A percentile compares a stretch with the other conserved stretches of the same genome.
phyloP scores from a whole-genome alignment of 768 basidiomycete genomes.

The Dentipellis sp. region DNA sequence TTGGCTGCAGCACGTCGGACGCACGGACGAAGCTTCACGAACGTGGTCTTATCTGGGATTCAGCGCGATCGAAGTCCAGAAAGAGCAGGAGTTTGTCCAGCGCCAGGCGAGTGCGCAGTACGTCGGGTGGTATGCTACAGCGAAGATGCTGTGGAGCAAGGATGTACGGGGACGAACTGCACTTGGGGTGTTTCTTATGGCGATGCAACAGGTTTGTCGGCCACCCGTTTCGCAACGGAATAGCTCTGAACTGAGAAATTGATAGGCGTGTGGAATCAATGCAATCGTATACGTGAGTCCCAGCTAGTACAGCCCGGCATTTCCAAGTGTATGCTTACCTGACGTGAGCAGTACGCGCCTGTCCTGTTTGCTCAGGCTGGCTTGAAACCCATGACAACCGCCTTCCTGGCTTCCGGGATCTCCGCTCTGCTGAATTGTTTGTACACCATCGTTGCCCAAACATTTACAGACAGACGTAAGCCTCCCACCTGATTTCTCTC shows the following conservation, averaged over 20 bases:
- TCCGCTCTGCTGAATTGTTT: constrained; percentile 37
- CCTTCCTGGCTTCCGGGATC: constrained; percentile 42
- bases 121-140: constrained; percentile 7
- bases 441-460: constrained; percentile 28
- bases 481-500: neutral
- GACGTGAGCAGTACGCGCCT: constrained; percentile 30
- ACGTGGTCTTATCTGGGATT: constrained; percentile 18
- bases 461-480: constrained; percentile 31
- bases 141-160: constrained; percentile 18
- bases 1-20: constrained; percentile 29
- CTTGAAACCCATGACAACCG: constrained; percentile 31
- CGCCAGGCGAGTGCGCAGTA: constrained; percentile 6
- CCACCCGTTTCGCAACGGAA: neutral
- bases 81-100: constrained; percentile 18
- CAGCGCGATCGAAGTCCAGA: constrained; percentile 18
- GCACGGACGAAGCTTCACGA: constrained; percentile 24
- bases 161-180: constrained; percentile 26
- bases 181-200: constrained; percentile 34
- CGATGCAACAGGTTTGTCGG: constrained; percentile 29
- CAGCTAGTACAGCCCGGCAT: neutral
- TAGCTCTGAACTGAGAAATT: neutral
- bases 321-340: neutral
- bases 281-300: constrained; percentile 23
- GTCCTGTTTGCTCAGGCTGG: constrained; percentile 41
- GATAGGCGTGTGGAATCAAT: constrained; percentile 25